Conservation (phyloP, 2,329 filamentous ascomycete genomes). For the Hypoxylon sp. region DNA sequence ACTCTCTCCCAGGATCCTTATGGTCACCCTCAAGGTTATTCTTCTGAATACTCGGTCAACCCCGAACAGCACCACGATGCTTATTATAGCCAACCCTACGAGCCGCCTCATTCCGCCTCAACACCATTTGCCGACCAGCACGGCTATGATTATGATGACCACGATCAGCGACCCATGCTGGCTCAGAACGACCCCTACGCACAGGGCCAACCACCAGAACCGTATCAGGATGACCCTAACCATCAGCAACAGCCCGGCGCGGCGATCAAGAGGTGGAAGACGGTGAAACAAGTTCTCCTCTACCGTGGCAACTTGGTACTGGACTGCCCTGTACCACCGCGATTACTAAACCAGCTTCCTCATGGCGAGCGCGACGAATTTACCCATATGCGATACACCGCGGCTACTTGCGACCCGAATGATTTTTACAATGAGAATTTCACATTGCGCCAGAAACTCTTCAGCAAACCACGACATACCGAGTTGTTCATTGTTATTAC, state of each 20-base stretch:
- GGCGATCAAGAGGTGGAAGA: conserved; percentile 90
- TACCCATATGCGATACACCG: conserved; percentile 96
- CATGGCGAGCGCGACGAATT: conserved; percentile 93
- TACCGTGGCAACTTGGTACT: conserved; percentile 97
- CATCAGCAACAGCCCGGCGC: conserved; percentile 56
- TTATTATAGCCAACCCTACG: conserved; percentile 85
- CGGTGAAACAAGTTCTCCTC: conserved; percentile 96
- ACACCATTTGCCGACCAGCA: conserved; percentile 66
- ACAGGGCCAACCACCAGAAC: conserved; percentile 49
- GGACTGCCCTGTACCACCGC: conserved; percentile 93
- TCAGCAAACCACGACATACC: conserved; percentile 83
- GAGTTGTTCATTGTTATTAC: conserved; percentile 97
- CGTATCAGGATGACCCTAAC: conserved; percentile 56
- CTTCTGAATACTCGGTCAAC: conserved; percentile 76
- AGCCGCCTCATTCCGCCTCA: conserved; percentile 70
- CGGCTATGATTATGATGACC: conserved; percentile 76
- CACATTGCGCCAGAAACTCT: conserved; percentile 91
- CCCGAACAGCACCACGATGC: conserved; percentile 87
- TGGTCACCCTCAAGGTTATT: conserved; percentile 59
- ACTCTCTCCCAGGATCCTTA: conserved; percentile 57
- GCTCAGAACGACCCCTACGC: conserved; percentile 63
- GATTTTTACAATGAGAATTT: conserved; percentile 91
- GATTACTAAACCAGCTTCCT: conserved; percentile 84
- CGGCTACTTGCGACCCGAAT: conserved; percentile 96
- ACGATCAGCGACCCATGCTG: conserved; percentile 80